These are phyloP conservation scores for Xylaria intraflava DNA, from an alignment of 495 filamentous ascomycete species.

Conservation along the genomic window DNA sequence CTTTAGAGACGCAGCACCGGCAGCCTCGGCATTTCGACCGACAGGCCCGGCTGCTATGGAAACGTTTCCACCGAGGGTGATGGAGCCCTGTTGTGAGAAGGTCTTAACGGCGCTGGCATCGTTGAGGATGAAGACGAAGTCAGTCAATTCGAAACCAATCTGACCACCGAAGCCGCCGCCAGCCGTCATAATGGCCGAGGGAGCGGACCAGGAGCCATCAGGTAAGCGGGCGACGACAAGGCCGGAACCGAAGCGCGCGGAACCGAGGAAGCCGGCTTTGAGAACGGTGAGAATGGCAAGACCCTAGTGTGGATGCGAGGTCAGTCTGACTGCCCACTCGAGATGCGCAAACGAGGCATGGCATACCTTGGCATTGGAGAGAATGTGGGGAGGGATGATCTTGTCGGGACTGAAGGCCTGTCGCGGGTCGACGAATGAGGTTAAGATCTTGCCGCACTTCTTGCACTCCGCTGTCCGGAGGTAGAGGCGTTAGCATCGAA, in stretches of 20 bases:
- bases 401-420: slow-evolving; percentile 97
- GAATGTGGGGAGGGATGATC: slow-evolving; percentile 86
- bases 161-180: slow-evolving; percentile 94
- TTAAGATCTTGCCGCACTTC: slow-evolving; percentile 86
- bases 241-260: slow-evolving; percentile 85
- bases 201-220: slow-evolving; percentile 90
- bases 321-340: background rate
- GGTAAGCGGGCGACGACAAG: slow-evolving; percentile 88
- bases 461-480: slow-evolving; percentile 68
- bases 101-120: slow-evolving; percentile 86
- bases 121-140: slow-evolving; percentile 98
- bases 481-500: background rate
- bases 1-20: slow-evolving; percentile 84
- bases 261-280: slow-evolving; percentile 93
- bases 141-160: slow-evolving; percentile 94
- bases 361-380: slow-evolving; percentile 83
- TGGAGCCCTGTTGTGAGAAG: slow-evolving; percentile 83
- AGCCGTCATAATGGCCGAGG: slow-evolving; percentile 81
- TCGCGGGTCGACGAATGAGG: slow-evolving; percentile 88
- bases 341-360: background rate
- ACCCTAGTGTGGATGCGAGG: slow-evolving; percentile 49
- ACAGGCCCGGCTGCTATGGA: slow-evolving; percentile 91
- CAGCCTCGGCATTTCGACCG: slow-evolving; percentile 91
- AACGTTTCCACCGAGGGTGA: slow-evolving; percentile 94
- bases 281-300: slow-evolving; percentile 91